phyloP scores from a whole-genome alignment of 129 eudicot genomes.

The Centaurea solstitialis region DNA sequence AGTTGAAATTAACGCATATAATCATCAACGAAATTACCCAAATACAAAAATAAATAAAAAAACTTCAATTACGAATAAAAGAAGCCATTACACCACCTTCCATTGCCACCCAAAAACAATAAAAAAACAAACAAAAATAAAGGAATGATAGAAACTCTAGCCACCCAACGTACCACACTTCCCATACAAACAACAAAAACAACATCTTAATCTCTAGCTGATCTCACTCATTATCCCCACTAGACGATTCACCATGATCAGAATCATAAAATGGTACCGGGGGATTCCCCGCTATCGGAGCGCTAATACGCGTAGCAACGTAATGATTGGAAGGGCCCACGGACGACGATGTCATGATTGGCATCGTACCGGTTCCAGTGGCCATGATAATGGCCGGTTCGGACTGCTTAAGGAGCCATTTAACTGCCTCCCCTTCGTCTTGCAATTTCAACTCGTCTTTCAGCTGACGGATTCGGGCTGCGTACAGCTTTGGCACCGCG shows the following conservation, averaged over 20 bases:
- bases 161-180: neutral
- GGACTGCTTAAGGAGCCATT: neutral
- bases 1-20: neutral
- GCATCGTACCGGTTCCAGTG: neutral
- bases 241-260: neutral
- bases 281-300: neutral
- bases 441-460: neutral
- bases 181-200: neutral
- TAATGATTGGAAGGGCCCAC: neutral
- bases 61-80: neutral
- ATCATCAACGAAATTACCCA: neutral
- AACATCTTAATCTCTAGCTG: neutral
- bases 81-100: neutral
- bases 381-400: neutral
- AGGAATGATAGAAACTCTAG: neutral
- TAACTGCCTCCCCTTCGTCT: neutral
- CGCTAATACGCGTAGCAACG: neutral
- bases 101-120: neutral
- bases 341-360: neutral
- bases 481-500: neutral
- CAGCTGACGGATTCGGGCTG: neutral
- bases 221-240: neutral
- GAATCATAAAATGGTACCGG: too few species aligned
- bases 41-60: neutral
- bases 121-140: too few species aligned